Percentiles rank a stretch among this genome's conserved stretches.
These are phyloP conservation scores for Candolleomyces efflorescens DNA, from an alignment of 768 basidiomycete species.

Conservation along the genomic window DNA sequence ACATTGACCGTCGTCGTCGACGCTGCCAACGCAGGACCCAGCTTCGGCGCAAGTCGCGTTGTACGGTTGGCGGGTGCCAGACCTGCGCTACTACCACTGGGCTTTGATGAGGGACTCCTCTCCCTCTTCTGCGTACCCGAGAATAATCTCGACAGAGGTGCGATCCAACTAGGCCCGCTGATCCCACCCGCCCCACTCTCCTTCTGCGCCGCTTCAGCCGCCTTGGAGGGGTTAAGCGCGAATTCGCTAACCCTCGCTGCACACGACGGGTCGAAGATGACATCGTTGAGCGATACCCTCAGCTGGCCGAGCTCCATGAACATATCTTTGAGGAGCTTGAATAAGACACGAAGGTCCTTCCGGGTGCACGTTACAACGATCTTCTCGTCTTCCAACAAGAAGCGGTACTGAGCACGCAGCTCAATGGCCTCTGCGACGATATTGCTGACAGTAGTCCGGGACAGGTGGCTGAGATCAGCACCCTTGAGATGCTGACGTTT, in stretches of 20 bases:
- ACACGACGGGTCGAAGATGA: constrained; percentile 81
- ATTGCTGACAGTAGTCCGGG: constrained; percentile 71
- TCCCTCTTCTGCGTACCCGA: constrained; percentile 24
- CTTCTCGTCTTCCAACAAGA: constrained; percentile 72
- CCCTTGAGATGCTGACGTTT: constrained; percentile 87
- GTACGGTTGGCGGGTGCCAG: constrained; percentile 21
- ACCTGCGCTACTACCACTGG: constrained; percentile 19
- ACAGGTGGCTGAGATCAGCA: constrained; percentile 84
- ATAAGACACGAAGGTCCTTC: constrained; percentile 75
- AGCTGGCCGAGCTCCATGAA: constrained; percentile 81
- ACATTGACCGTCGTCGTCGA: constrained; percentile 93
- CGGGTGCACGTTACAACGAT: constrained; percentile 58
- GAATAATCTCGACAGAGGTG: constrained; percentile 82
- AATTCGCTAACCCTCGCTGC: constrained; percentile 70
- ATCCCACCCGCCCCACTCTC: constrained; percentile 28
- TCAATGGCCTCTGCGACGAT: constrained; percentile 67
- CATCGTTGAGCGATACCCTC: constrained; percentile 79
- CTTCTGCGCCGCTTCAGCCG: constrained; percentile 31
- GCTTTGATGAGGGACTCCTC: constrained; percentile 8
- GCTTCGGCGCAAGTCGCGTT: constrained; percentile 65
- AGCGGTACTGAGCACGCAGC: constrained; percentile 72
- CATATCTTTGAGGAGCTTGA: constrained; percentile 82
- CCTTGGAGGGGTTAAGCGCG: constrained; percentile 58
- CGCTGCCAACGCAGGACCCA: constrained; percentile 79
- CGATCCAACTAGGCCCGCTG: constrained; percentile 66